Base-by-base conservation (phyloP, 192 early-diverging fungal species). In the Podila epigama region DNA sequence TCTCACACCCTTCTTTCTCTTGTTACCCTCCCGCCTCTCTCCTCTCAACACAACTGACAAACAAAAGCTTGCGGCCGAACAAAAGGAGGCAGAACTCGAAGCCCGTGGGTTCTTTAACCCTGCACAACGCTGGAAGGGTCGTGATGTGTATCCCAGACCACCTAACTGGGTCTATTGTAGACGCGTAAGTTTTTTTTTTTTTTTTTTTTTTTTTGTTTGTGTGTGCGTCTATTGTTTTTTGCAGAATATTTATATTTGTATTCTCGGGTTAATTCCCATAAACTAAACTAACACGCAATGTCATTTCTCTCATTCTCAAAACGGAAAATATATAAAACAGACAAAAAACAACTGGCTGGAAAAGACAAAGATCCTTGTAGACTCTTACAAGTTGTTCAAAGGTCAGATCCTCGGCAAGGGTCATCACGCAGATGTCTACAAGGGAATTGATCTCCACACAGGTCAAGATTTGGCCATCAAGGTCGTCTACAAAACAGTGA, bases 401-500 rank as follows among this genome's bases (percentile, higher is more conserved):
- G 61, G 48, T 11, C 66, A 68, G 33, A 60, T 77, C 28, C 50
- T 77, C 1, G 73, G 73, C 48, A 77, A 77, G 39, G 73, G 73
- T n/a, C 73, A 77, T 56, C 73, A 77, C 18, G 73, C 73, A 4
- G 73, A 77, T 36, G 73, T 77, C 12, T 77, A 77, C 66, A 77
- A 68, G 51, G 73, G 73, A 8, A 52, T 64, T 60, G 73, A 77
- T 52, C 41, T 77, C 25, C 44, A 50, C 4, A 77, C 73, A 18
- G 73, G 73, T 31, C 65, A 77, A 39, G 73, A 77, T 28, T 40
- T 77, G 54, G 73, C 73, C 32, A 77, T 77, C 61, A 77, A 77
- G 51, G 66, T 77, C 35, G 68, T 77, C 33, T 77, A 77, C 56
- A 77, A 77, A 56, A 77, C 66, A 2, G 66, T 77, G 20, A 77